Evolutionary conservation across 208 protist species (phyloP).

Genomic region (Crithidia acanthocephali): DNA sequence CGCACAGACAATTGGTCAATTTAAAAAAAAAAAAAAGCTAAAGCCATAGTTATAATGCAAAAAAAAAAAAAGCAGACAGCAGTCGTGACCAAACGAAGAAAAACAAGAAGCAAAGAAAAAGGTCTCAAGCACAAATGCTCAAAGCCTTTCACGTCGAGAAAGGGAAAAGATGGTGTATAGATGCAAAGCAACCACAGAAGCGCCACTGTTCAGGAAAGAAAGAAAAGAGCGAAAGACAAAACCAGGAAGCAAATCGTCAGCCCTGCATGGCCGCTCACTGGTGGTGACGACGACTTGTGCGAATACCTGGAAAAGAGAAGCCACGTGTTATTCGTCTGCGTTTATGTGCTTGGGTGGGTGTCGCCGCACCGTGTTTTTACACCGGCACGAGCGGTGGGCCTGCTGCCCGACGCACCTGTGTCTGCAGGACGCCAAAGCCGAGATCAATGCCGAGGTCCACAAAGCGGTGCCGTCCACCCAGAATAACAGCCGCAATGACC

Average conservation of each 20-base stretch:
- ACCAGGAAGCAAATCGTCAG: background rate
- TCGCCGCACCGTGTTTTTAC: background rate
- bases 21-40: too few relatives aligned
- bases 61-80: constrained; percentile 1
- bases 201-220: background rate
- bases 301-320: too few relatives aligned
- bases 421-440: constrained; percentile 54
- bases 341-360: too few relatives aligned
- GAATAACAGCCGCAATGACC: constrained; percentile 61
- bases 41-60: too few relatives aligned
- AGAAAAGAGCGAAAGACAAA: background rate
- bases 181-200: background rate
- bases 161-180: background rate
- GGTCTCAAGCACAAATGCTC: background rate
- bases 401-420: constrained; percentile 13
- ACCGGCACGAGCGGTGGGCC: background rate
- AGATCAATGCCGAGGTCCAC: constrained; percentile 85
- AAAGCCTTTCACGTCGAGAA: background rate
- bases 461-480: constrained; percentile 79
- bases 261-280: too few relatives aligned
- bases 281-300: too few relatives aligned
- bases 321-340: too few relatives aligned
- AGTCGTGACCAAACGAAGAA: background rate
- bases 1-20: too few relatives aligned
- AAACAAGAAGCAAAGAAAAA: constrained; percentile 5